Evolutionary conservation across 2,329 filamentous ascomycete genomes (phyloP).

Genomic region (Scedosporium apiospermum): DNA sequence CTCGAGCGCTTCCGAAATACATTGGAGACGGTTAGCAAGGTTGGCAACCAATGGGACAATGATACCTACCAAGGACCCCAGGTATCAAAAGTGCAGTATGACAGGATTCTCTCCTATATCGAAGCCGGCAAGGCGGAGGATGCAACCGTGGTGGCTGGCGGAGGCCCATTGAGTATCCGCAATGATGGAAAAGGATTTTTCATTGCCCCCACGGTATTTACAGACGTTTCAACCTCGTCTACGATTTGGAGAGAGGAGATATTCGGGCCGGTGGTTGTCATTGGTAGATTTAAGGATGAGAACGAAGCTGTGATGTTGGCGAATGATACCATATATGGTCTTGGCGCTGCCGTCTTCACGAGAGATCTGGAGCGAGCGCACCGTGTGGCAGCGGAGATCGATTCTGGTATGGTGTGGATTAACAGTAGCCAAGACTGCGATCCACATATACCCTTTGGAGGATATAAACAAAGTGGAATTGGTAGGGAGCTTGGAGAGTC

Average conservation of each 20-base stretch:
- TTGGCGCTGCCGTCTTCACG: slow-evolving; percentile 48
- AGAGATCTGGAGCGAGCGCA: slow-evolving; percentile 36
- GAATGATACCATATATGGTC: slow-evolving; percentile 41
- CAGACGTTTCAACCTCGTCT: slow-evolving; percentile 21
- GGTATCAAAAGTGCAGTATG: slow-evolving; percentile 56
- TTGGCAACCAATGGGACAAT: slow-evolving; percentile 20
- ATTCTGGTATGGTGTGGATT: slow-evolving; percentile 41
- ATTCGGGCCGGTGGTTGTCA: slow-evolving; percentile 24
- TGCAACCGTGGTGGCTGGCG: slow-evolving; percentile 27
- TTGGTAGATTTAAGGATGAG: slow-evolving; percentile 20
- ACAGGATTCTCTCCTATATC: slow-evolving; percentile 57
- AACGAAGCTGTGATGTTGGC: slow-evolving; percentile 23
- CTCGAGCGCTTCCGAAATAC: slow-evolving; percentile 47
- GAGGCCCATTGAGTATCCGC: slow-evolving; percentile 20
- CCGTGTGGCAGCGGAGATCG: slow-evolving; percentile 38
- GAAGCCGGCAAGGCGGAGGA: slow-evolving; percentile 52
- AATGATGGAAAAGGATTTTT: slow-evolving; percentile 15
- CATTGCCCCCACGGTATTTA: slow-evolving; percentile 22
- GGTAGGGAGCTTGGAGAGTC: slow-evolving; percentile 38
- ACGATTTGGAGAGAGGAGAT: slow-evolving; percentile 23
- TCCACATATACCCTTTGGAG: slow-evolving; percentile 20
- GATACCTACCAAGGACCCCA: slow-evolving; percentile 28
- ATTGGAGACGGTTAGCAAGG: slow-evolving; percentile 34
- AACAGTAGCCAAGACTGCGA: slow-evolving; percentile 22
- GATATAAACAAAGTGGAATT: slow-evolving; percentile 51